Evolutionary conservation across 371 early-diverging fungal species (phyloP).

Genomic region (Mortierella sp.): DNA sequence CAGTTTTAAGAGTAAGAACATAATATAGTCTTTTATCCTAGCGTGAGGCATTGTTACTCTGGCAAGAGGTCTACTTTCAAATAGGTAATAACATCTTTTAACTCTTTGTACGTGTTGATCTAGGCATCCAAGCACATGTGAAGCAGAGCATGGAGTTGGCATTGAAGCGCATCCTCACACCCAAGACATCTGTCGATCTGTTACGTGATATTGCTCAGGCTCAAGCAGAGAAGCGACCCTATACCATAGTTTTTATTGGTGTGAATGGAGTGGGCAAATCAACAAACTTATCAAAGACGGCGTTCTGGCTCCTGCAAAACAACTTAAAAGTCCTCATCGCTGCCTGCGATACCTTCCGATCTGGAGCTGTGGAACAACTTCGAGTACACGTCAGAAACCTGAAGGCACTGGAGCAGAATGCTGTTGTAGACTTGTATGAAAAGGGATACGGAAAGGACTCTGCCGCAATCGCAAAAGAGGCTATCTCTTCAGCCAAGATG

Average conservation of each 20-base stretch:
- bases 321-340: conserved; percentile 94
- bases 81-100: no score
- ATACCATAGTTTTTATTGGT: conserved; percentile 96
- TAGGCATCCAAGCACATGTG: conserved; percentile 76
- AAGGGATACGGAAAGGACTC: conserved; percentile 99
- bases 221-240: conserved; percentile 82
- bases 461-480: conserved; percentile 98
- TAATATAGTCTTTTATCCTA: neutral
- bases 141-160: conserved; percentile 85
- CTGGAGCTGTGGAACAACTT: conserved; percentile 99
- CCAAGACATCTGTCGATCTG: conserved; percentile 95
- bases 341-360: conserved; percentile 99
- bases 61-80: no score
- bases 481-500: conserved; percentile 84
- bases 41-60: no score
- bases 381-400: conserved; percentile 95
- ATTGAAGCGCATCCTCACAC: conserved; percentile 90
- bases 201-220: conserved; percentile 90
- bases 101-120: neutral
- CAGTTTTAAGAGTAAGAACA: conserved; percentile 74
- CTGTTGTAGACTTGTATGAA: conserved; percentile 94
- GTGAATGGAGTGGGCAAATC: conserved; percentile 99
- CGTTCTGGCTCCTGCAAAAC: conserved; percentile 98
- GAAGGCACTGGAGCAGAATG: conserved; percentile 80
- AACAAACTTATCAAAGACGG: conserved; percentile 98